A percentile compares a stretch with the other conserved stretches of the same genome.
Conservation (phyloP, 2,329 filamentous ascomycete species). For the Rhinocladiella mackenziei region DNA sequence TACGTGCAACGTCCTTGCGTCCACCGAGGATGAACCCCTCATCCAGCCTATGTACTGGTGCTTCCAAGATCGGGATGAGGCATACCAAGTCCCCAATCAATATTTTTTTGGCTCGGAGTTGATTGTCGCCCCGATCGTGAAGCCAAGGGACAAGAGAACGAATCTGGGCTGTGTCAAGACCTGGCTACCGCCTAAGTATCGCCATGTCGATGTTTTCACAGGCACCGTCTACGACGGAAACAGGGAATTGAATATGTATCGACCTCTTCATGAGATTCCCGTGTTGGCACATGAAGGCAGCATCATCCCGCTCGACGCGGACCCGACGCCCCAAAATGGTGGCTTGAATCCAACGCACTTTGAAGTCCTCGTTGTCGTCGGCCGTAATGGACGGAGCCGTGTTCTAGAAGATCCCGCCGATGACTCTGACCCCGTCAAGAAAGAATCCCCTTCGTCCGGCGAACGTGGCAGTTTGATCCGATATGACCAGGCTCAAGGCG, state of each 20-base stretch:
- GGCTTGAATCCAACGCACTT: conserved; percentile 46
- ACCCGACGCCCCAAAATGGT: conserved; percentile 44
- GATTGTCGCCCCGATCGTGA: conserved; percentile 55
- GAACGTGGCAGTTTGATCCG: conserved; percentile 32
- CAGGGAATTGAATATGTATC: conserved; percentile 50
- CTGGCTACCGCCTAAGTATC: conserved; percentile 53
- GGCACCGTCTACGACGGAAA: conserved; percentile 56
- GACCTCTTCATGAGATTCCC: conserved; percentile 49
- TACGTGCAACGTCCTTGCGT: conserved; percentile 51
- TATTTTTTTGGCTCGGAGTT: conserved; percentile 57
- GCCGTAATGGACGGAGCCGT: conserved; percentile 39
- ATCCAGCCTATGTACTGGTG: conserved; percentile 63
- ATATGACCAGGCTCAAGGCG: conserved; percentile 25
- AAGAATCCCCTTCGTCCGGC: conserved; percentile 9
- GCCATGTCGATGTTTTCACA: conserved; percentile 57
- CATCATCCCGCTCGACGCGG: conserved; percentile 55
- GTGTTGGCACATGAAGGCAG: conserved; percentile 55
- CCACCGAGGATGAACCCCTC: conserved; percentile 48
- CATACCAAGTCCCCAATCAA: conserved; percentile 56
- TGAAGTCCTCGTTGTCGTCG: conserved; percentile 49
- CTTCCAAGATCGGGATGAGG: conserved; percentile 49
- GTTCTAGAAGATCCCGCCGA: conserved; percentile 47
- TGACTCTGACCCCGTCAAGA: conserved; percentile 13
- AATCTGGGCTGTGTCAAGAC: conserved; percentile 48
- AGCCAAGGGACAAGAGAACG: conserved; percentile 46